These are phyloP conservation scores for Picochlorum sp. DNA, from an alignment of 139 green algal species.

Conservation along the genomic window DNA sequence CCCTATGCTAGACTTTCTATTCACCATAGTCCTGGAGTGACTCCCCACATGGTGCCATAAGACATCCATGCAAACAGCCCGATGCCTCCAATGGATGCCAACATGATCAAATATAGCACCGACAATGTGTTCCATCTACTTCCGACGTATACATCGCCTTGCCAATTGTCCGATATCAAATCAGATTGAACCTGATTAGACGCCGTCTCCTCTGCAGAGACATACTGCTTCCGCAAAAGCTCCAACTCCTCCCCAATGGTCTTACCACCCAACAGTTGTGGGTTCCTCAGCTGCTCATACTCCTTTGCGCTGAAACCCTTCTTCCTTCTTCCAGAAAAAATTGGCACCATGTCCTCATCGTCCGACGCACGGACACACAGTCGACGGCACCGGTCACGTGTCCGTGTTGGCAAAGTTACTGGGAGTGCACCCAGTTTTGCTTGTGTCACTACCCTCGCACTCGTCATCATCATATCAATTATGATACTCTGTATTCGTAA, in stretches of 20 bases:
- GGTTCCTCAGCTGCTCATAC: constrained; percentile 13
- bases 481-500: too few relatives aligned
- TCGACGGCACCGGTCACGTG: background rate
- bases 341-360: constrained; percentile 15
- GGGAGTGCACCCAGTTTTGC: too few relatives aligned
- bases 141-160: constrained; percentile 29
- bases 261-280: constrained; percentile 17
- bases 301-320: constrained; percentile 22
- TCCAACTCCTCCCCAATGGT: constrained; percentile 22
- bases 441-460: too few relatives aligned
- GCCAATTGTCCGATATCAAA: constrained; percentile 8
- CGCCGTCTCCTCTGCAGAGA: constrained; percentile 6
- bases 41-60: constrained; percentile 18
- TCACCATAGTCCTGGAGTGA: constrained; percentile 4
- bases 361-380: background rate
- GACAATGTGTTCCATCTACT: constrained; percentile 22
- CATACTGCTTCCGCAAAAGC: constrained; percentile 18
- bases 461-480: too few relatives aligned
- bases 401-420: too few relatives aligned
- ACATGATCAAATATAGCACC: constrained; percentile 12
- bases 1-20: too few relatives aligned
- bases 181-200: background rate
- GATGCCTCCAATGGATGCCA: constrained; percentile 4
- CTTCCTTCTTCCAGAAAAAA: constrained; percentile 9
- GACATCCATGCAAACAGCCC: constrained; percentile 19